phyloP scores from a whole-genome alignment of 352 stramenopile species.

The Globisporangium splendens region DNA sequence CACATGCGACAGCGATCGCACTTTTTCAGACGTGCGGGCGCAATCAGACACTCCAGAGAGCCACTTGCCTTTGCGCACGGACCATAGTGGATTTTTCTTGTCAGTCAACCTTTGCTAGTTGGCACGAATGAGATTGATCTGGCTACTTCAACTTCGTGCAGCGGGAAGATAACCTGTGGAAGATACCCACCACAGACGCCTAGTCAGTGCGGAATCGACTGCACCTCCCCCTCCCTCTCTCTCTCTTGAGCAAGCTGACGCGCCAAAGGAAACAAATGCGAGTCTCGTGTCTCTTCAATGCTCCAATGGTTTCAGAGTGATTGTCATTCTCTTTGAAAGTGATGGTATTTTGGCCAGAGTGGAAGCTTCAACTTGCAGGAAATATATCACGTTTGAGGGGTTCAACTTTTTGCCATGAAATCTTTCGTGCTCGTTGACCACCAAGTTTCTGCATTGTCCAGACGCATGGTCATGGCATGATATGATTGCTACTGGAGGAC shows the following conservation, averaged over 20 bases:
- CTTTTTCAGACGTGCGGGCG: background rate
- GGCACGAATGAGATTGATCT: background rate
- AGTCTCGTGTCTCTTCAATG: background rate
- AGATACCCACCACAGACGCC: background rate
- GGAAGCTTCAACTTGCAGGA: background rate
- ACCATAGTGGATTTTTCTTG: background rate
- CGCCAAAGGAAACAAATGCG: background rate
- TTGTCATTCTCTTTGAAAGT: background rate
- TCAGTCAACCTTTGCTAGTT: background rate
- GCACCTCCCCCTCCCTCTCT: background rate
- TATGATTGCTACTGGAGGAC: background rate
- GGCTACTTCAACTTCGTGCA: background rate
- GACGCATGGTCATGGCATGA: no score
- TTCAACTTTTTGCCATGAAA: background rate
- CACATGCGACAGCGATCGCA: background rate
- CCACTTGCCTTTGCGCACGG: background rate
- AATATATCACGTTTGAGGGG: background rate
- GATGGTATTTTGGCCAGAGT: constrained; percentile 1
- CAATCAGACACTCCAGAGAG: background rate
- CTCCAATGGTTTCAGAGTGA: background rate
- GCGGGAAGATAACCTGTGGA: no score
- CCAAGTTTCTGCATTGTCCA: background rate
- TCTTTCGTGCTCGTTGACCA: background rate
- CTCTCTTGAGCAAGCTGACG: no score
- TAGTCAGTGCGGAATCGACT: background rate